Evolutionary conservation across 2,329 filamentous ascomycete genomes (phyloP), one percentile per base, ranked within the genome.

Genomic region (Colletotrichum eremochloae): DNA sequence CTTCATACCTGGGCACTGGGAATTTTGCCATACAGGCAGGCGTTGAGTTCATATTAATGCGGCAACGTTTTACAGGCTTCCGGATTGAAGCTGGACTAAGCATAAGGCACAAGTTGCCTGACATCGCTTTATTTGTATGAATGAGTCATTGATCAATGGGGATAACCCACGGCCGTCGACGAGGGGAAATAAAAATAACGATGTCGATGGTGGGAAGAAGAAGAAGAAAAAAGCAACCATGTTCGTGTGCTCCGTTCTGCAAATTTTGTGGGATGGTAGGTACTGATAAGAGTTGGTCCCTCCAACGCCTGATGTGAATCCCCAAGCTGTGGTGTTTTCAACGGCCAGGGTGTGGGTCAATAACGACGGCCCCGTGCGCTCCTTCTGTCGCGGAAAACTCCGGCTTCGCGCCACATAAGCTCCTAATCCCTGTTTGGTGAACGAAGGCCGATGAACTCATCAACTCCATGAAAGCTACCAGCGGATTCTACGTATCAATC

Each of bases 381-480:
- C 55, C 53, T 69, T 71, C 67, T 36, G 44, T 20, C 58, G 33
- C 61, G 67, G 71, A 65, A 61, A 67, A 63, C 67, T 73, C 67
- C 61, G 71, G 40, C 42, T 14, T 62, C 36, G 71, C 71, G 71
- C 71, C 71, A 73, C 71, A 73, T 62, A 66, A 66, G 62, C 71
- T 63, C 44, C 56, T 42, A 50, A 65, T 42, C 71, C 71, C 67
- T 73, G 71, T 57, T 71, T 68, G 40, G 40, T 61, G 40, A 57
- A 33, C 57, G 62, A 66, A 71, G 62, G 67, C 61, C 71, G 56
- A 67, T 73, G 71, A 73, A 52, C 66, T 72, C 69, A 69, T 73
- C 62, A 63, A 40, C 60, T 73, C 56, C 62, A 72, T 71, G 67
- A 66, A 62, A 67, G 62, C 71, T 71, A 29, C 67, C 62, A 71